Conservation (phyloP, 768 basidiomycete species). For the Panellus pusillus region DNA sequence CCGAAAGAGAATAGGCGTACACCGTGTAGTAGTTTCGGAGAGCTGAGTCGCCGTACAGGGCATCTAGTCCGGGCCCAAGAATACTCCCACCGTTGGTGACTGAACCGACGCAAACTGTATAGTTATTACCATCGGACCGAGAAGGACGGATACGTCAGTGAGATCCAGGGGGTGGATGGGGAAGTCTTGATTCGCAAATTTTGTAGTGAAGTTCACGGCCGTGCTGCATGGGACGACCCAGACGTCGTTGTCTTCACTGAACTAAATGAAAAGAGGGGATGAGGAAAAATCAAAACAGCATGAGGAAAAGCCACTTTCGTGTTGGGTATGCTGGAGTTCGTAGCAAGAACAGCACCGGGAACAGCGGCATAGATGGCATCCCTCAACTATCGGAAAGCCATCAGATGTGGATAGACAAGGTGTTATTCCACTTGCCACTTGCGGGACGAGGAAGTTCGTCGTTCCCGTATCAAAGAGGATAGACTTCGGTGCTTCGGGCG, state of each 20-base stretch:
- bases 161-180: constrained; percentile 48
- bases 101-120: constrained; percentile 39
- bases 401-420: neutral
- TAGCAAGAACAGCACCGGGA: constrained; percentile 30
- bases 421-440: constrained; percentile 11
- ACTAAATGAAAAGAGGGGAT: neutral
- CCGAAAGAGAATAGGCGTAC: too few species aligned
- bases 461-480: constrained; percentile 46
- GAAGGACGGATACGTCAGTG: constrained; percentile 29
- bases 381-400: constrained; percentile 12
- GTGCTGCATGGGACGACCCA: constrained; percentile 44
- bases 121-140: constrained; percentile 28
- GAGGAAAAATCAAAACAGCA: neutral
- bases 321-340: constrained; percentile 15
- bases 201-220: constrained; percentile 34
- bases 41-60: constrained; percentile 44
- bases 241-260: constrained; percentile 25
- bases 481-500: constrained; percentile 32
- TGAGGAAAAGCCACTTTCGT: neutral
- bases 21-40: constrained; percentile 47
- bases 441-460: constrained; percentile 38
- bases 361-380: constrained; percentile 41
- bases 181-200: constrained; percentile 39
- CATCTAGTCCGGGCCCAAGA: constrained; percentile 33
- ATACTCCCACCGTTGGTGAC: constrained; percentile 30